Base-by-base conservation (phyloP, 2,329 filamentous ascomycete species). In the Trichophyton simii region DNA sequence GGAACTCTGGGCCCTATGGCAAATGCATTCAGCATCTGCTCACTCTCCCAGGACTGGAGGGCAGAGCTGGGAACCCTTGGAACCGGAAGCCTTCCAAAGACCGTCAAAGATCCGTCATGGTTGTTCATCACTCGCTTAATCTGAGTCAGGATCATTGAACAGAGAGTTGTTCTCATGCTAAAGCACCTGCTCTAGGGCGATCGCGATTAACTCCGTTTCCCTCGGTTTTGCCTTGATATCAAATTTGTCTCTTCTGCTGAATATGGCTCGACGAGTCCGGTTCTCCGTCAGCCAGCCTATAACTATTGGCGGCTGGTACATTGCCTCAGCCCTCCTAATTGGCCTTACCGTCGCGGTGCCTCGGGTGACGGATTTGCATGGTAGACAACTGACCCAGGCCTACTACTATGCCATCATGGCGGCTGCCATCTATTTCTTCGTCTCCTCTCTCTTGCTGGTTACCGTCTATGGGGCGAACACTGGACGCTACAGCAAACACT, bases 371-470 rank as follows among this genome's bases (percentile, higher is more conserved):
- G 70, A 75, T 9, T 71, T 72, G 20, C 71, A 71, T 13, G 68
- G 70, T 13, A 78, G 79, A 65, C 76, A 80, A 0, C 70, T 84
- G 25, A 79, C 79, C 0, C 79, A 82, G 65, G 80, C 80, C 5
- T 84, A 79, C 68, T 85, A 84, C 68, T 85, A 84, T 65, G 82
- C 76, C 1, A 79, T 83, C 59, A 81, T 83, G 61, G 83, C 83
- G 3, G 80, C 82, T 2, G 76, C 68, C 0, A 68, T 84, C 2
- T 85, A 85, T 66, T 80, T 82, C 62, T 73, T 83, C 59, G 78
- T 85, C 44, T 76, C 80, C 0, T 75, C 75, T 1, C 69, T 84
- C 7, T 79, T 84, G 77, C 73, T 78, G 34, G 66, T 82, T 7
- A 85, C 82, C 0, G 79, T 82, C 0, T 78, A 77, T 61, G 83